Percentiles rank a stretch among this genome's conserved stretches.
phyloP scores from a whole-genome alignment of 1,284 basidiomycete species.

The Sanghuangporus baumii region DNA sequence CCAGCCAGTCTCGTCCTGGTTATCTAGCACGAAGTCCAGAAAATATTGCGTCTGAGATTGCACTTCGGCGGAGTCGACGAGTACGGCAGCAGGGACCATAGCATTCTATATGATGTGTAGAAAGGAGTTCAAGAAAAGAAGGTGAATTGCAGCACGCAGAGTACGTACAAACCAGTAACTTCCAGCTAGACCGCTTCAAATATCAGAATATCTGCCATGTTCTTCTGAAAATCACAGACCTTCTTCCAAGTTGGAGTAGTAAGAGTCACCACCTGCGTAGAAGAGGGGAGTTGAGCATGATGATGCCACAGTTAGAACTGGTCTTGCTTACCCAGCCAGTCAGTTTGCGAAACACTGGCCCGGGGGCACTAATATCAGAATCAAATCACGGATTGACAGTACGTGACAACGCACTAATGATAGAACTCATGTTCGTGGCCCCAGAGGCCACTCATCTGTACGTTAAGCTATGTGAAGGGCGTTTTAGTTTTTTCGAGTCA shows the following conservation, averaged over 20 bases:
- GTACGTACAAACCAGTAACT: constrained; percentile 55
- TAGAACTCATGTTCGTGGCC: constrained; percentile 55
- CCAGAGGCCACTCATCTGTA: constrained; percentile 48
- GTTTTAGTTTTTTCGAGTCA: not conserved
- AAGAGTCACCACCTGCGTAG: constrained; percentile 31
- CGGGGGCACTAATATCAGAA: not conserved
- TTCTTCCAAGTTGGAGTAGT: constrained; percentile 51
- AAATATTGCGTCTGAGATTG: constrained; percentile 44
- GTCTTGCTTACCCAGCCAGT: constrained; percentile 38
- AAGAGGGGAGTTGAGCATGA: not conserved
- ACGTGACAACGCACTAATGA: constrained; percentile 34
- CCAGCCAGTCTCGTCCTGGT: constrained; percentile 53
- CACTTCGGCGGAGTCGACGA: constrained; percentile 40
- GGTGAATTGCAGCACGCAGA: not conserved
- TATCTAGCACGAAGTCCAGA: constrained; percentile 46
- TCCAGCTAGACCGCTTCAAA: constrained; percentile 33
- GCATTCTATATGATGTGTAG: constrained; percentile 35
- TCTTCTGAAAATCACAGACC: constrained; percentile 28
- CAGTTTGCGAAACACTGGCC: constrained; percentile 41
- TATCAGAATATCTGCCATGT: not conserved
- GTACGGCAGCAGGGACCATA: constrained; percentile 46
- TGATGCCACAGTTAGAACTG: not conserved
- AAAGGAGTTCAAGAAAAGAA: not conserved
- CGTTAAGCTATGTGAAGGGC: constrained; percentile 33
- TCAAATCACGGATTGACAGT: not conserved